Conservation (phyloP, 257 asterid species). For the Schizonepeta tenuifolia region DNA sequence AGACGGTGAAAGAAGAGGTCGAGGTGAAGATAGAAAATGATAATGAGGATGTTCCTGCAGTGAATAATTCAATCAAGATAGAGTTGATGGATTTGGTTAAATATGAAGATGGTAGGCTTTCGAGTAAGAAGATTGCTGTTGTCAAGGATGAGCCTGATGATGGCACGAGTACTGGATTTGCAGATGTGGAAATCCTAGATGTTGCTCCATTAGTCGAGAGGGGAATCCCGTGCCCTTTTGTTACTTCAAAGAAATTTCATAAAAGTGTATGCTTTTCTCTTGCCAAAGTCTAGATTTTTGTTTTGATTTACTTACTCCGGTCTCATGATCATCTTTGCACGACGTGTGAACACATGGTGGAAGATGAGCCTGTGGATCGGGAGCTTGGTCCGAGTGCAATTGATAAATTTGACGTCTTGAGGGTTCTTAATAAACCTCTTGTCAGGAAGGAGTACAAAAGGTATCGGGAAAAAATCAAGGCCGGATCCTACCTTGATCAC, state of each 20-base stretch:
- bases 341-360: conserved; percentile 34
- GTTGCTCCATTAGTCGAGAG: background rate
- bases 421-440: conserved; percentile 38
- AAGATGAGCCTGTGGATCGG: background rate
- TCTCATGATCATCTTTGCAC: too few relatives aligned
- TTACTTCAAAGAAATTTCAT: conserved; percentile 29
- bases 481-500: conserved; percentile 32
- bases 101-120: too few relatives aligned
- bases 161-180: too few relatives aligned
- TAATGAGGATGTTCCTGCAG: too few relatives aligned
- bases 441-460: conserved; percentile 37
- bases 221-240: conserved; percentile 29
- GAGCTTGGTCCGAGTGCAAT: background rate
- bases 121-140: too few relatives aligned
- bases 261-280: conserved; percentile 20
- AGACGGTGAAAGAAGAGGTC: background rate
- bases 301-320: too few relatives aligned
- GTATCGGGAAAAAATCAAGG: conserved; percentile 22
- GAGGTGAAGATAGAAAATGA: too few relatives aligned
- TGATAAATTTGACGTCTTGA: conserved; percentile 32
- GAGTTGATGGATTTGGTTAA: too few relatives aligned
- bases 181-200: background rate
- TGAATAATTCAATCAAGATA: too few relatives aligned
- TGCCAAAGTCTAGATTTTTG: too few relatives aligned
- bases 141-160: too few relatives aligned